Conservation (phyloP, 1,139 yeast species). For the Candida mesenterica region DNA sequence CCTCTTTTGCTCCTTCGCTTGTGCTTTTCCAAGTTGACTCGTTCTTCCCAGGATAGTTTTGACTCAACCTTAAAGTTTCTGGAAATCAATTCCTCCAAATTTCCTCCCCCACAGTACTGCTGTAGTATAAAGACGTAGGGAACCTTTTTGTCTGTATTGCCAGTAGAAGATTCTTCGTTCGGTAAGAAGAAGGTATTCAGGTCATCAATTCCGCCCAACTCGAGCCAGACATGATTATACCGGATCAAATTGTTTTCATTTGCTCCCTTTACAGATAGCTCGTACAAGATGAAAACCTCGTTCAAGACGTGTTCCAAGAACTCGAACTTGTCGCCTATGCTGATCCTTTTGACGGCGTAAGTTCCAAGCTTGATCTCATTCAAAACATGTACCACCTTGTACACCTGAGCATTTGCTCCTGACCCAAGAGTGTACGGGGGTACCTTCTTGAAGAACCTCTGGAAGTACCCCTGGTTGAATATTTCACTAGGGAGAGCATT, state of each 20-base stretch:
- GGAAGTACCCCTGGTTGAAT: slow-evolving; percentile 74
- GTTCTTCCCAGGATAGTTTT: slow-evolving; percentile 26
- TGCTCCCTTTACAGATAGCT: slow-evolving; percentile 41
- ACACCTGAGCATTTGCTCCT: slow-evolving; percentile 84
- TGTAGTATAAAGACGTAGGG: slow-evolving; percentile 85
- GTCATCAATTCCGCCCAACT: slow-evolving; percentile 59
- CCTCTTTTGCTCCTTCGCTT: slow-evolving; percentile 15
- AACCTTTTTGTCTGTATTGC: slow-evolving; percentile 25
- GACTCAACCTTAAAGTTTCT: slow-evolving; percentile 26
- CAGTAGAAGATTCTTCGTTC: slow-evolving; percentile 4
- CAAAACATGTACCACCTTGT: slow-evolving; percentile 75
- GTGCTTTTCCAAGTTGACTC: slow-evolving; percentile 24
- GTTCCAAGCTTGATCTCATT: slow-evolving; percentile 71
- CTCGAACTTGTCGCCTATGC: slow-evolving; percentile 71
- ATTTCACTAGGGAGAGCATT: slow-evolving; percentile 33
- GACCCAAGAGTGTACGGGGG: slow-evolving; percentile 55
- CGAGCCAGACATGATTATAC: slow-evolving; percentile 92
- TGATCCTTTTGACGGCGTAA: slow-evolving; percentile 81
- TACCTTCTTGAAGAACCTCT: slow-evolving; percentile 57
- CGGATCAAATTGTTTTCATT: slow-evolving; percentile 63
- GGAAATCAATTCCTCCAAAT: slow-evolving; percentile 64
- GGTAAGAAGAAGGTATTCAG: slow-evolving; percentile 29
- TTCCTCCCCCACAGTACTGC: slow-evolving; percentile 88
- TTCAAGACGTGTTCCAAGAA: slow-evolving; percentile 69
- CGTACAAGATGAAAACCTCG: slow-evolving; percentile 69